These are phyloP conservation scores for Schoenoplectus triqueter DNA, from an alignment of 202 grass and related monocot genomes.

Conservation along the genomic window DNA sequence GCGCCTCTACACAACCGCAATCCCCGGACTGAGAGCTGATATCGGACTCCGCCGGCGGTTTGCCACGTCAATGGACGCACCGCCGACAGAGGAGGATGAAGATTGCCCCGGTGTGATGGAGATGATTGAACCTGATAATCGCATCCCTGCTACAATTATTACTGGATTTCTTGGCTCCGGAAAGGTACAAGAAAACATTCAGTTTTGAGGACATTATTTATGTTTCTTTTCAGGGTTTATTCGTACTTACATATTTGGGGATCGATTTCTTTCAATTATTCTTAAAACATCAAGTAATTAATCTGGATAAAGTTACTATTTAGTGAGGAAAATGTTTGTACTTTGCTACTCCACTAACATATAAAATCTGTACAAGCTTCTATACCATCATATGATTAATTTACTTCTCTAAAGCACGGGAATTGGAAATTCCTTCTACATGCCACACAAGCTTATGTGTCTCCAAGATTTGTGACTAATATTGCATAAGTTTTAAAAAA, in stretches of 20 bases:
- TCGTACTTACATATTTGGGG: neutral
- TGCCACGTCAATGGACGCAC: conserved; percentile 48
- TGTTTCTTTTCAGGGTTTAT: too few species aligned
- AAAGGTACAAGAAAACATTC: conserved; percentile 52
- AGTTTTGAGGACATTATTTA: too few species aligned
- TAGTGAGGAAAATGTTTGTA: neutral
- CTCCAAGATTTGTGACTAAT: neutral
- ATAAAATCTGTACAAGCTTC: neutral
- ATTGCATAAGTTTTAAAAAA: neutral
- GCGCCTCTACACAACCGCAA: neutral
- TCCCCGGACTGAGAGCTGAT: conserved; percentile 2
- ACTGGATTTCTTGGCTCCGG: conserved; percentile 94
- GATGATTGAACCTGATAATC: conserved; percentile 71
- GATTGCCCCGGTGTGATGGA: conserved; percentile 45
- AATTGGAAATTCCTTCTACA: neutral
- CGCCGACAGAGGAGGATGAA: conserved; percentile 51
- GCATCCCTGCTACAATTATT: conserved; percentile 94
- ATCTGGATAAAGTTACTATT: neutral
- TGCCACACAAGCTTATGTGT: neutral
- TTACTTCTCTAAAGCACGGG: neutral
- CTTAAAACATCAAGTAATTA: neutral
- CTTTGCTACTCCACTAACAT: neutral
- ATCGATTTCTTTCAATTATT: conserved; percentile 7
- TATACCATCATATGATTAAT: neutral
- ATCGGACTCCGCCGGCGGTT: conserved; percentile 44